Evolutionary conservation across 2,329 filamentous ascomycete genomes (phyloP).

Genomic region (Neonectria hederae): DNA sequence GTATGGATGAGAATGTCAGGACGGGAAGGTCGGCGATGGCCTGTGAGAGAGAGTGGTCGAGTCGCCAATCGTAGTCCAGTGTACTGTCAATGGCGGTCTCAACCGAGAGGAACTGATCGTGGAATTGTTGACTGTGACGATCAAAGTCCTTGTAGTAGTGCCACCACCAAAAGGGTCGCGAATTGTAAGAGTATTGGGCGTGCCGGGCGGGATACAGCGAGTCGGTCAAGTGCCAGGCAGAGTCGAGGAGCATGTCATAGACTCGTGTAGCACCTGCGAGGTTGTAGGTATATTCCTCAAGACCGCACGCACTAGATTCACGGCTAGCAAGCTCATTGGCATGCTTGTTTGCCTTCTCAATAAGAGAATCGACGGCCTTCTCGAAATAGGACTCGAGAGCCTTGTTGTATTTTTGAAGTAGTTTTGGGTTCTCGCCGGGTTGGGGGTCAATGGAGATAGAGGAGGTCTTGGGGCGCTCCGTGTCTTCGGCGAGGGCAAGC

Average conservation of each 20-base stretch:
- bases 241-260: constrained; percentile 51
- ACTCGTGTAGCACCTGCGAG: constrained; percentile 35
- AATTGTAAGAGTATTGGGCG: constrained; percentile 47
- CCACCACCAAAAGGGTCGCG: constrained; percentile 54
- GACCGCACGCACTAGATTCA: constrained; percentile 12
- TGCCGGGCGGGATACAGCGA: constrained; percentile 47
- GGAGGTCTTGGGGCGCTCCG: constrained; percentile 45
- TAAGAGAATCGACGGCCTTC: constrained; percentile 36
- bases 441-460: constrained; percentile 41
- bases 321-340: constrained; percentile 22
- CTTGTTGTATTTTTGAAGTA: constrained; percentile 38
- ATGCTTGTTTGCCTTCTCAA: constrained; percentile 31
- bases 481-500: constrained; percentile 45
- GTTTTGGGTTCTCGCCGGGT: constrained; percentile 33
- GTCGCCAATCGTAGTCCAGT: constrained; percentile 44
- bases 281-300: constrained; percentile 29
- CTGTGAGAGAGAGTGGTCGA: constrained; percentile 48
- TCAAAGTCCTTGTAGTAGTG: constrained; percentile 50
- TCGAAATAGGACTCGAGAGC: constrained; percentile 47
- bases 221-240: constrained; percentile 49
- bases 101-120: constrained; percentile 43
- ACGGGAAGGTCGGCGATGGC: constrained; percentile 48
- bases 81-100: constrained; percentile 41
- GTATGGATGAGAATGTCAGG: constrained; percentile 46
- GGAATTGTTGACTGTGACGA: constrained; percentile 40